Base-by-base conservation (phyloP, 2,329 filamentous ascomycete genomes). In the Aspergillus sp. region DNA sequence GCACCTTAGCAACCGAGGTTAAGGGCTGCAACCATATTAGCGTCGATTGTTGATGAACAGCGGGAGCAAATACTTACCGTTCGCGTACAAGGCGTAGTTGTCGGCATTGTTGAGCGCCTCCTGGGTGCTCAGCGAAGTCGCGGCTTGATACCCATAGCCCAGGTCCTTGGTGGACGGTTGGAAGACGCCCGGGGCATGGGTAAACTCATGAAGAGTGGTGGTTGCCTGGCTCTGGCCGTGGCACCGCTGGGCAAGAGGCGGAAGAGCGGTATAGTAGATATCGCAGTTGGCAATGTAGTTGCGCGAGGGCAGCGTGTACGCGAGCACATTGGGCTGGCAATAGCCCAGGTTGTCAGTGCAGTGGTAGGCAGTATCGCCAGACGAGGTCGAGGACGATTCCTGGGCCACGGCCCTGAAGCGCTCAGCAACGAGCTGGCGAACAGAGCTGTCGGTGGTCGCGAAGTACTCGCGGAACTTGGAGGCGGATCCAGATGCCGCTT, bases 141-240 rank as follows among this genome's bases (percentile, higher is more conserved):
- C 52, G 31, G 66, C 66, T 4, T 63, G 52, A 45, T 79, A 81
- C 16, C 73, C 75, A 42, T 74, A 75, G 15, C 63, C 70, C 32
- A 69, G 60, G 48, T 82, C 78, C 2, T 67, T 53, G 2, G 77
- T 80, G 6, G 75, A 73, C 35, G 72, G 73, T 40, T 42, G 52
- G 39, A 60, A 68, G 8, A 70, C 64, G 57, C 59, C 66, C 50
- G 68, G 57, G n/a, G 69, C 64, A 49, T 82, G 79, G 6, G 78
- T 80, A 43, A 68, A 64, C 64, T 83, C 79, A 48, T 83, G 79
- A 10, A 83, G 54, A 19, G 68, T 68, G 10, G 78, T 81, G 8
- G 71, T 78, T 2, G 72, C 74, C 58, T 78, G 74, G 49, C 81
- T 78, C 57, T 82, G 78, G 2, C 47, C 68, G 50, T 81, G 75